phyloP scores from a whole-genome alignment of 2,329 filamentous ascomycete genomes.

The Harringtonia lauricola region DNA sequence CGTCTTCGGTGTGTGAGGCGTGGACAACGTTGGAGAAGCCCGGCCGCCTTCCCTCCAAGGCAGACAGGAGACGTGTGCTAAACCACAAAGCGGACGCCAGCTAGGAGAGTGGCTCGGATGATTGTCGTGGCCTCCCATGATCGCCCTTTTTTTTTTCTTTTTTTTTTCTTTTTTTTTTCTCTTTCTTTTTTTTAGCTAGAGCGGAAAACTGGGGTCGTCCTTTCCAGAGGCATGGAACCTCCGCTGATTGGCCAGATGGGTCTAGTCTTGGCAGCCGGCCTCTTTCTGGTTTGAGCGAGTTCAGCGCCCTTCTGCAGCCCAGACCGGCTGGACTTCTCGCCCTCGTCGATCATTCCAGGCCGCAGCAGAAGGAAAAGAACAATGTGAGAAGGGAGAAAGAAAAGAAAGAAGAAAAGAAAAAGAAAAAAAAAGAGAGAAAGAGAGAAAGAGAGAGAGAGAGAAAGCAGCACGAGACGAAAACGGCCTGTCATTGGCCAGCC shows the following conservation, averaged over 20 bases:
- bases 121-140: background rate
- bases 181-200: background rate
- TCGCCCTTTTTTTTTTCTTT: background rate
- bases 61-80: too few species aligned
- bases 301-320: conserved; percentile 4
- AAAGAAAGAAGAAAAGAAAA: background rate
- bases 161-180: background rate
- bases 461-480: background rate
- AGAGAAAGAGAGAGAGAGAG: background rate
- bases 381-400: background rate
- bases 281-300: conserved; percentile 1
- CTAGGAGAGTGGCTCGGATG: background rate
- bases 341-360: background rate
- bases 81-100: too few species aligned
- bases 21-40: too few species aligned
- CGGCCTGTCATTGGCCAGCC: too few species aligned
- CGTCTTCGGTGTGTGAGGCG: too few species aligned
- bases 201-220: background rate
- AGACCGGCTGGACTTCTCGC: conserved; percentile 1
- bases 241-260: background rate
- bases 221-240: conserved; percentile 2
- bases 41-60: too few species aligned
- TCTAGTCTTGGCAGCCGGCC: background rate
- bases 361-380: background rate
- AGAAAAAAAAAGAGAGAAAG: background rate